Base-by-base conservation (phyloP, 192 early-diverging fungal genomes). In the Coemansia guatemalensis region DNA sequence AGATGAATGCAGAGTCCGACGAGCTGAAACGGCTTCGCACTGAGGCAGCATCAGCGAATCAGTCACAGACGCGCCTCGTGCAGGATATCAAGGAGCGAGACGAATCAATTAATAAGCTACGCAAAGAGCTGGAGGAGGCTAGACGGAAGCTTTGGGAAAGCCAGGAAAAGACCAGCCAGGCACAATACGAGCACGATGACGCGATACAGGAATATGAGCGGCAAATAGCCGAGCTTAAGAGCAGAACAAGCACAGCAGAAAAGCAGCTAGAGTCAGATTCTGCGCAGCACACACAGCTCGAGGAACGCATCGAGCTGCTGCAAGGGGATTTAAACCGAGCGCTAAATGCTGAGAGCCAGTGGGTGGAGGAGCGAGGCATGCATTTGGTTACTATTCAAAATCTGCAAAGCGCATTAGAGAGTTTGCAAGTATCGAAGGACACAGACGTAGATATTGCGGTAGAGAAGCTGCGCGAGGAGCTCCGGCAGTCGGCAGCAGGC, bases 371-470 rank as follows among this genome's bases (percentile, higher is more conserved):
- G 59, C 84, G 84, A 39, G 82, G 82, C 23, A 79, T 86, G 53
- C 85, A 87, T 51, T 23, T 83, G 29, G 78, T 85, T n/a, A 86
- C 82, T 0, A 83, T 87, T 65, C 79, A 85, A 66, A 98, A 98
- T 63, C 81, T 98, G 60, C 96, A 95, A 62, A 63, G 82, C 27
- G 95, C 95, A 17, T 78, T 98, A 53, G 89, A 93, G 76, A 88
- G 90, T 68, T 93, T 98, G 69, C 93, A 98, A 71, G 84, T 84
- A 24, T 83, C 88, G 79, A 85, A 85, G 75, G 84, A 91, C 48
- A 60, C 75, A 0, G 89, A 91, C 51, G 74, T 89, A 26, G 85
- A 88, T 32, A 55, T 75, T 57, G 87, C 87, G 0, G 57, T 89
- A 5, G 81, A 83, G 53, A 60, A 32, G 12, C 65, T 87, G 48